phyloP scores from a whole-genome alignment of 495 filamentous ascomycete species.

The Daldinia concentrica region DNA sequence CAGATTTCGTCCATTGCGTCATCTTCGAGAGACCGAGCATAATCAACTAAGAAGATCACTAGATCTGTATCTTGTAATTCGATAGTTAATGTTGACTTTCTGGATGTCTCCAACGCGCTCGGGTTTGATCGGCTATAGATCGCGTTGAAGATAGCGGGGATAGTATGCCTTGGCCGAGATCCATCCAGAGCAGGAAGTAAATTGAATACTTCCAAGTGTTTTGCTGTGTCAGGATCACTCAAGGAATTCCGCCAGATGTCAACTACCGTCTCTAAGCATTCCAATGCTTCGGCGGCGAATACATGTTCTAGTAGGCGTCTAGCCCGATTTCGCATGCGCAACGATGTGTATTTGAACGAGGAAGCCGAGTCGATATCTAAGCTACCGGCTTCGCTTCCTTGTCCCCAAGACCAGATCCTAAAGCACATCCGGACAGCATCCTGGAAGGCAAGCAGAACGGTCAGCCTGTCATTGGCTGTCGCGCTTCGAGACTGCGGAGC shows the following conservation, averaged over 20 bases:
- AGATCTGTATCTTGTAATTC: constrained; percentile 82
- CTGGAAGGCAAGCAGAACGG: constrained; percentile 95
- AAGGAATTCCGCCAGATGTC: constrained; percentile 74
- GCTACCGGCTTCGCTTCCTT: constrained; percentile 61
- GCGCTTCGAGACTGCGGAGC: constrained; percentile 74
- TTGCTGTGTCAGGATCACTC: constrained; percentile 47
- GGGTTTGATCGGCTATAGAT: constrained; percentile 95
- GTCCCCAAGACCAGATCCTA: constrained; percentile 93
- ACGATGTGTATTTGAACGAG: constrained; percentile 87
- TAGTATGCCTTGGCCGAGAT: constrained; percentile 88
- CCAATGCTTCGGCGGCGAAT: constrained; percentile 91
- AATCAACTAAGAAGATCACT: constrained; percentile 87
- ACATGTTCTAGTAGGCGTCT: constrained; percentile 89
- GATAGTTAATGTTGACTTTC: constrained; percentile 88
- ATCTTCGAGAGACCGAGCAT: constrained; percentile 88
- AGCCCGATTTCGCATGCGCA: constrained; percentile 88
- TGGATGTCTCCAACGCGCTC: constrained; percentile 74
- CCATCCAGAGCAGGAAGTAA: constrained; percentile 92
- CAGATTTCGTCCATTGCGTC: constrained; percentile 99
- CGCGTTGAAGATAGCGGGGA: constrained; percentile 96
- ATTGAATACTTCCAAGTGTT: constrained; percentile 70
- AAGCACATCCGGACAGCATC: constrained; percentile 93
- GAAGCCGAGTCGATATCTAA: constrained; percentile 77
- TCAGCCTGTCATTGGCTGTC: constrained; percentile 91
- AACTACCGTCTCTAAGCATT: constrained; percentile 90